phyloP scores from a whole-genome alignment of 352 stramenopile species.

The Phytopythium oedochilum region DNA sequence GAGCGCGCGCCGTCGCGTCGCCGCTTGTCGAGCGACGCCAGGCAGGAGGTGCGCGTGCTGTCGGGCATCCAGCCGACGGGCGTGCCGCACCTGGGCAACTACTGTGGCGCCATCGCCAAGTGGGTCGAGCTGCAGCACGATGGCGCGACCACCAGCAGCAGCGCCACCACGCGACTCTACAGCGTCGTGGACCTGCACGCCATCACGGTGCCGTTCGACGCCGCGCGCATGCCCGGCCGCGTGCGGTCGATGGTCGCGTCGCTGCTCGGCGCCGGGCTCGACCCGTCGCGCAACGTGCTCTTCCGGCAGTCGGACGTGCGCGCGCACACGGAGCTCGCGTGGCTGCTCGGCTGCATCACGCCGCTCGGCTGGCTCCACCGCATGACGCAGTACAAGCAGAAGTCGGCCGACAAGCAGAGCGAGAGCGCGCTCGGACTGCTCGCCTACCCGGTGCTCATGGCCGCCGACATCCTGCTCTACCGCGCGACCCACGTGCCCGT shows the following conservation, averaged over 20 bases:
- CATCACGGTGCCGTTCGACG: slow-evolving; percentile 96
- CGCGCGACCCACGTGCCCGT: slow-evolving; percentile 96
- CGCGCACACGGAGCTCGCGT: slow-evolving; percentile 94
- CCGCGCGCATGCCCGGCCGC: slow-evolving; percentile 80
- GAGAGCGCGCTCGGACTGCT: slow-evolving; percentile 91
- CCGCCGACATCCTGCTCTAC: slow-evolving; percentile 99
- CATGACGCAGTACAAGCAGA: slow-evolving; percentile 99
- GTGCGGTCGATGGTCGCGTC: slow-evolving; percentile 91
- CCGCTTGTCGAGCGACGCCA: not conserved
- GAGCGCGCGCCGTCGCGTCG: not conserved
- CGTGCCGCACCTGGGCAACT: slow-evolving; percentile 98
- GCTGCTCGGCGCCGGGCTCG: slow-evolving; percentile 93
- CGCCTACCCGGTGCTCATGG: slow-evolving; percentile 98
- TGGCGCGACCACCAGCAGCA: no score
- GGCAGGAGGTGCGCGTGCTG: slow-evolving; percentile 79
- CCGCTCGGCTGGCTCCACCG: slow-evolving; percentile 97
- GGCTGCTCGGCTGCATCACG: slow-evolving; percentile 96
- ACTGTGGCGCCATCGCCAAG: slow-evolving; percentile 96
- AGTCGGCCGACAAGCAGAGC: slow-evolving; percentile 80
- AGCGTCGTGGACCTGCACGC: slow-evolving; percentile 97
- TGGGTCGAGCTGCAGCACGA: slow-evolving; percentile 95
- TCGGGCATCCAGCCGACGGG: slow-evolving; percentile 98
- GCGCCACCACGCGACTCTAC: slow-evolving; percentile 30
- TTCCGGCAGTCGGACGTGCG: slow-evolving; percentile 82
- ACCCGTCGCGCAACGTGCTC: slow-evolving; percentile 64